Base-by-base conservation (phyloP, 2,329 filamentous ascomycete species). In the Acrocalymma vagum region DNA sequence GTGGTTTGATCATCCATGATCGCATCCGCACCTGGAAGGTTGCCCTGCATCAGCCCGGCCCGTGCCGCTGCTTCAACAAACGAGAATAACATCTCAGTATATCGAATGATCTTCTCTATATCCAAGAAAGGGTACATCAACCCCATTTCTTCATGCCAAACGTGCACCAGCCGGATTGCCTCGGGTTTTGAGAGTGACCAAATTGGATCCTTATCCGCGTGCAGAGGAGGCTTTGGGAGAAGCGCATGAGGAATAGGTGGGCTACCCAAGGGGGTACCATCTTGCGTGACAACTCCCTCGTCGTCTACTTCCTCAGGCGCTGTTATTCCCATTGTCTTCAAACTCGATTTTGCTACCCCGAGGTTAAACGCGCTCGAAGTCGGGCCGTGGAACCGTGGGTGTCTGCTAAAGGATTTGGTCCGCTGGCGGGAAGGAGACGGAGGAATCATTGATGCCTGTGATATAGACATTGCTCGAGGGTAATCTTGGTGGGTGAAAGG, bases 41-140 rank as follows among this genome's bases (percentile, higher is more conserved):
- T 72, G 13, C 74, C 65, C 53, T 82, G 78, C 48, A 82, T 77
- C 29, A 87, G 75, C 2, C 84, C 82, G 4, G 77, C 78, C 24
- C 82, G 73, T 18, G 77, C 69, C 11, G 83, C 83, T 20, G 84
- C 81, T 53, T 91, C 87, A 62, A 94, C 84, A 65, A 89, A 94
- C 0, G 81, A 77, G 40, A 85, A 86, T 1, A 96, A 73, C 44
- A 79, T 78, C 48, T 81, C 84, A 6, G 86, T 85, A 64, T 95
- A 88, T 5, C 77, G 75, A 24, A 88, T 84, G 25, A 95, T 75
- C 27, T 79, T 78, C 27, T 87, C 82, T 23, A 95, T 87, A 53
- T 89, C 82, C 30, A 95, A 69, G 4, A 96, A 82, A 0, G 93
- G 93, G 65, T 95, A 96, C 90, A 96, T 95, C 58, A 93, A 82